Base-by-base conservation (phyloP, 768 basidiomycete genomes). In the Mycena metata region DNA sequence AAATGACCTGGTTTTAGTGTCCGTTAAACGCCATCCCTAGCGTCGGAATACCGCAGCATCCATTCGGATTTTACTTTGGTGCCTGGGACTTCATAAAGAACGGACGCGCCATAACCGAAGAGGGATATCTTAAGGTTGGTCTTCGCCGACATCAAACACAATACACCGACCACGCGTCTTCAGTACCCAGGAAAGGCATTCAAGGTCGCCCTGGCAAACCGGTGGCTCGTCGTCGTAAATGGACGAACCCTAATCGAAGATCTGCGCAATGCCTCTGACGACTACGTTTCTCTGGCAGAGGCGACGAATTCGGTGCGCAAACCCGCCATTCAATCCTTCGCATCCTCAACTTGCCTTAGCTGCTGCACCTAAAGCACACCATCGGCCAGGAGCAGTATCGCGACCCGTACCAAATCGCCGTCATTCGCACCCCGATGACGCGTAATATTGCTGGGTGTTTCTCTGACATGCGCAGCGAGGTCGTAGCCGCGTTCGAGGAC, bases 401-500 rank as follows among this genome's bases (percentile, higher is more conserved):
- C 11, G 76, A 80, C 47, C 76, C 73, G 3, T 81, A 78, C 55
- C 81, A 83, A 43, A 51, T 78, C 12, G 60, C 74, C 4, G 74
- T 81, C 9, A 73, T 84, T 26, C 77, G 76, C 4, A 72, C 75
- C 0, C 69, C 74, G 17, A 68, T 84, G 41, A 83, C 82, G 9
- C 75, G 85, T 11, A 83, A 82, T 54, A 75, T 88, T 9, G 79
- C 75, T 0, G 63, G 58, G 2, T 67, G 82, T 3, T 83, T 83
- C 64, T 77, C 81, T 0, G 79, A 81, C 21, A 72, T 89, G 16
- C 79, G 77, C 11, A 81, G 85, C 21, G 89, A 90, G 66, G 75
- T 88, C 26, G 49, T 72, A 1, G 59, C 74, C 0, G 78, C 87
- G 0, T 83, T 88, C 56, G 70, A 75, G 3, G 84, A 84, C 0